Conservation (phyloP, 2,329 filamentous ascomycete genomes). For the Plectosphaerella sp. region DNA sequence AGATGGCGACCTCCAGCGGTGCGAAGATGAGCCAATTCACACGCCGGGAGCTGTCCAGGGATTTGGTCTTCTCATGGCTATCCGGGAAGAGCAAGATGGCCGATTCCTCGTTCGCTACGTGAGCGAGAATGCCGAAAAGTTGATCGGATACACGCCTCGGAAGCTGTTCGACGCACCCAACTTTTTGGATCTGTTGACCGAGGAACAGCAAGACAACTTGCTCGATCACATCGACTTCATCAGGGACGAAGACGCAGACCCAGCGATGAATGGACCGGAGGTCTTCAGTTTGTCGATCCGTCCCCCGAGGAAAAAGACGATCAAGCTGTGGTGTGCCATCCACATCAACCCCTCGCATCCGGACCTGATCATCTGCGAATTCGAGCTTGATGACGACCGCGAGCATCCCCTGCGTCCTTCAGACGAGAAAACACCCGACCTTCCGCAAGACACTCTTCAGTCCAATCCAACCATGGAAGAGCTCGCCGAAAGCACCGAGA, state of each 20-base stretch:
- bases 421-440: conserved; percentile 54
- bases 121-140: conserved; percentile 72
- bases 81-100: conserved; percentile 67
- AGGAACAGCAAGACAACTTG: conserved; percentile 80
- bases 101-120: conserved; percentile 67
- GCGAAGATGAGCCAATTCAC: conserved; percentile 89
- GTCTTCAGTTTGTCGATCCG: conserved; percentile 77
- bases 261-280: conserved; percentile 72
- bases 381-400: conserved; percentile 77
- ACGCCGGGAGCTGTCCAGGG: conserved; percentile 77
- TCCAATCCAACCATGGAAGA: conserved; percentile 72
- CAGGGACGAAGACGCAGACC: conserved; percentile 74
- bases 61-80: conserved; percentile 72
- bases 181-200: conserved; percentile 78
- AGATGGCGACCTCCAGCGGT: conserved; percentile 69
- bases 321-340: conserved; percentile 83
- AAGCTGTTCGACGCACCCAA: conserved; percentile 70
- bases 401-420: conserved; percentile 62
- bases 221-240: conserved; percentile 87
- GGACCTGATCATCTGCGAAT: conserved; percentile 78
- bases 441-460: conserved; percentile 69
- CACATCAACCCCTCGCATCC: conserved; percentile 67
- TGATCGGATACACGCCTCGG: conserved; percentile 73
- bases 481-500: conserved; percentile 69
- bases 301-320: conserved; percentile 47